A percentile compares a stretch with the other conserved stretches of the same genome.
These are phyloP conservation scores for Stenogyne calaminthoides DNA, from an alignment of 305 asterid genomes.

Conservation along the genomic window DNA sequence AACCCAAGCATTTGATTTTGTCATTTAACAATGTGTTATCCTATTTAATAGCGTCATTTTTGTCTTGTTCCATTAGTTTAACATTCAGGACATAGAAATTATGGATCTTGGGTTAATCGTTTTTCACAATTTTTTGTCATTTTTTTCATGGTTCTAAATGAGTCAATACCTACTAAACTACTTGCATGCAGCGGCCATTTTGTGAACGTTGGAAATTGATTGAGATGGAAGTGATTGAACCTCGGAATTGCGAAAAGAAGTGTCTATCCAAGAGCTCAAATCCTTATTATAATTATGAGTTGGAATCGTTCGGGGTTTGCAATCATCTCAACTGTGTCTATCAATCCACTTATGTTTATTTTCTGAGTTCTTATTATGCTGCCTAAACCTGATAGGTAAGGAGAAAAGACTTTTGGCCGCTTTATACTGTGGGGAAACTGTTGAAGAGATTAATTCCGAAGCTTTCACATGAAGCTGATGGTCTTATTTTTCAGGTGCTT, in stretches of 20 bases:
- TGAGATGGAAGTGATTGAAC: conserved; percentile 90
- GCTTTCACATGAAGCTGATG: conserved; percentile 98
- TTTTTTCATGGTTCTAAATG: conserved; percentile 21
- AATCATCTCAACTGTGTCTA: conserved; percentile 23
- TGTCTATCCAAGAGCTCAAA: conserved; percentile 66
- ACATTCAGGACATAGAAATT: conserved; percentile 7
- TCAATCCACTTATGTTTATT: not conserved
- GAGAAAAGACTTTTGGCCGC: conserved; percentile 95
- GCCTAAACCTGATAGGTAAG: conserved; percentile 65
- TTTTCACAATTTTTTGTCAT: not conserved
- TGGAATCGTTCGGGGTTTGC: conserved; percentile 95
- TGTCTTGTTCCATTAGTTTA: not conserved
- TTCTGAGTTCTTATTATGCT: conserved; percentile 38
- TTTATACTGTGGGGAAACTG: conserved; percentile 85
- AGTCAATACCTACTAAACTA: not conserved
- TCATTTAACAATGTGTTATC: not conserved
- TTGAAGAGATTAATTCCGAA: conserved; percentile 83
- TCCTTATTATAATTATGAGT: conserved; percentile 81
- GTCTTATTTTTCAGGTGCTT: conserved; percentile 95
- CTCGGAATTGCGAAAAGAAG: conserved; percentile 78
- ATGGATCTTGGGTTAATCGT: not conserved
- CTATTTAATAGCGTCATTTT: too few species aligned
- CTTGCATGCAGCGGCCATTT: conserved; percentile 77
- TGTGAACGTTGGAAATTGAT: conserved; percentile 95
- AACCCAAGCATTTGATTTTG: conserved; percentile 8